These are phyloP conservation scores for Vigna trinervia DNA, from an alignment of 306 rosid genomes.

Conservation along the genomic window DNA sequence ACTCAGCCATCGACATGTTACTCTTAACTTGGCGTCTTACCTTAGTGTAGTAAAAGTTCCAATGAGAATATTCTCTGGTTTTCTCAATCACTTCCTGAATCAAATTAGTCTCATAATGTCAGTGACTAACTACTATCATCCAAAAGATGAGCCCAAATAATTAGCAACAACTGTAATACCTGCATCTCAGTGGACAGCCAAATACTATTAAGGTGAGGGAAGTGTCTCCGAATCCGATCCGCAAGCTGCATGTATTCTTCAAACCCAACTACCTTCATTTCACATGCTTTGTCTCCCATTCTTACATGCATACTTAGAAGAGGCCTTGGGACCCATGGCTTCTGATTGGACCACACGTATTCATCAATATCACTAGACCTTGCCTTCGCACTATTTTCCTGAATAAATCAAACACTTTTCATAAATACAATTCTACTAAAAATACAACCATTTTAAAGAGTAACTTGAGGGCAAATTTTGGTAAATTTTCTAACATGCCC, in stretches of 20 bases:
- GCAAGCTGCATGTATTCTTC: conserved; percentile 84
- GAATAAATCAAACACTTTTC: conserved; percentile 13
- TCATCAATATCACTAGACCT: conserved; percentile 76
- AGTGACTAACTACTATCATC: background rate
- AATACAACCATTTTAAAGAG: too few relatives aligned
- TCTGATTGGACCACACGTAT: conserved; percentile 89
- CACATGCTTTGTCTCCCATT: conserved; percentile 94
- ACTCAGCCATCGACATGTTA: conserved; percentile 68
- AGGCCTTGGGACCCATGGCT: conserved; percentile 90
- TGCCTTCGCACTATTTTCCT: conserved; percentile 49
- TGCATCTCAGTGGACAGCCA: conserved; percentile 96
- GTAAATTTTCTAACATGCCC: conserved; percentile 8
- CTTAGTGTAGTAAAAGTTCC: conserved; percentile 76
- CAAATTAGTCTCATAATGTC: background rate
- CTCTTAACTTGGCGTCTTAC: conserved; percentile 67
- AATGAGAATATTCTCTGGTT: conserved; percentile 55
- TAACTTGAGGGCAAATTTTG: background rate
- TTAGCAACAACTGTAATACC: conserved; percentile 47
- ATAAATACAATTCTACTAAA: background rate
- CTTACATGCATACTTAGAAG: conserved; percentile 88
- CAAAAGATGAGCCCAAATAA: conserved; percentile 3
- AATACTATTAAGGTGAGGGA: conserved; percentile 69
- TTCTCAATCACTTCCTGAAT: conserved; percentile 79
- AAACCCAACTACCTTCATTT: conserved; percentile 85
- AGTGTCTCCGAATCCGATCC: conserved; percentile 60